Evolutionary conservation across 176 grass and related monocot genomes (phyloP), one percentile per base, ranked within the genome.

Genomic region (Puya raimondii): DNA sequence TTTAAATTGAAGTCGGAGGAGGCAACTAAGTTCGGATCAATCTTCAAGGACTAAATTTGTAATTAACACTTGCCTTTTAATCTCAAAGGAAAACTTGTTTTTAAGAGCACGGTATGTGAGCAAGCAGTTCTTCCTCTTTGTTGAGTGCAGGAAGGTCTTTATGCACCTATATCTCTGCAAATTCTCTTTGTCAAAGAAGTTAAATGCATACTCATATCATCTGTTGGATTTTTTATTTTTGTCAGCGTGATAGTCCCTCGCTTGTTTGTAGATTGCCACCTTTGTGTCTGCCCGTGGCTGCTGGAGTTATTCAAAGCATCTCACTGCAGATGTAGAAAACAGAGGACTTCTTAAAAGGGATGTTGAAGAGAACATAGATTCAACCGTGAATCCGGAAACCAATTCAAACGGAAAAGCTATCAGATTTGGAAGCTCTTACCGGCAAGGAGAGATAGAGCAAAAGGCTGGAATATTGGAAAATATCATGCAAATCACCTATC

Each of bases 201-300:
- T 17, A 11, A 11, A 13, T 50, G 3, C 15, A 21, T n/a, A 25
- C 23, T 61, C 27, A 21, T 14, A 23, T 59, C 3, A 2, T 53
- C 10, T 72, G 42, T 61, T 72, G 12, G 17, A 59, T 15, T 23
- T 17, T 58, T 72, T 26, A 52, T 70, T 13, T 65, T 33, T 26
- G 23, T 26, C 22, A 29, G 23, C 2, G 23, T n/a, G 6, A 33
- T 48, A 67, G 13, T 67, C 23, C 10, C 23, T 74, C 17, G 11
- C 22, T 13, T 51, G 18, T 10, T 9, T 51, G 17, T 49, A 74
- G 72, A 74, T 74, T 74, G 72, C 61, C 22, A 74, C 33, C 5
- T 20, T 64, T 18, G 29, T 74, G 16, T 74, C 72, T 52, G 72
- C 72, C 29, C 72, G 65, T 65, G 72, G 72, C n/a, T 74, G 72